Conservation (phyloP, 2,329 filamentous ascomycete species). For the Pseudopyrenochaeta lycopersici region DNA sequence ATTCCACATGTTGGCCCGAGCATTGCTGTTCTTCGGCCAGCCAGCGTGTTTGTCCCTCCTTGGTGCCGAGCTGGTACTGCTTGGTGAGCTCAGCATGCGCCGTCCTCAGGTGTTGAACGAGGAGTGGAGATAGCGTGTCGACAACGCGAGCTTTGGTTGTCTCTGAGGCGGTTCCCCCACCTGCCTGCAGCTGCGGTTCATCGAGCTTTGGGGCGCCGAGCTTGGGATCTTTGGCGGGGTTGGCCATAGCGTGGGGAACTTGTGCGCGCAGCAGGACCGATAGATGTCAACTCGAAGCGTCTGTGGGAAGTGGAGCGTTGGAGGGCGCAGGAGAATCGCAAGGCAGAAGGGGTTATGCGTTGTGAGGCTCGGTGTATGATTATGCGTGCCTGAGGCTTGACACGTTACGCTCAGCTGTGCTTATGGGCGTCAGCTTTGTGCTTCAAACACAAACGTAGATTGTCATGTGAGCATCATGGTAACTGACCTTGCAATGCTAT, state of each 20-base stretch:
- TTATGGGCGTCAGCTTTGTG: constrained; percentile 16
- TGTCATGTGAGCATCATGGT: background rate
- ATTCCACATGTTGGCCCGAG: constrained; percentile 27
- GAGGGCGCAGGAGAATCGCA: background rate
- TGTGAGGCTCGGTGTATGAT: background rate
- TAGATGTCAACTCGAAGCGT: background rate
- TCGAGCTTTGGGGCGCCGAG: constrained; percentile 42
- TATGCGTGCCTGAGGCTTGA: background rate
- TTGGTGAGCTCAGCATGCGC: constrained; percentile 41
- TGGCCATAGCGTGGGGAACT: constrained; percentile 14
- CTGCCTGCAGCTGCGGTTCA: constrained; percentile 48
- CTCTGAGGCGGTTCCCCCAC: constrained; percentile 45
- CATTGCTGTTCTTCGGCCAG: constrained; percentile 42
- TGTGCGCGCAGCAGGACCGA: background rate
- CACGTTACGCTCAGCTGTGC: constrained; percentile 24
- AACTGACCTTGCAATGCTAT: background rate
- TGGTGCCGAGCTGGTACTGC: constrained; percentile 39
- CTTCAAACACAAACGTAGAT: background rate
- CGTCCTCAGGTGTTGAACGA: constrained; percentile 39
- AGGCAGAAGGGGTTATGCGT: background rate
- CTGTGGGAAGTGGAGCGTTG: background rate
- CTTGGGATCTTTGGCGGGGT: constrained; percentile 36
- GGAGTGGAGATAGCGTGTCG: constrained; percentile 37
- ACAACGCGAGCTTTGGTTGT: constrained; percentile 38
- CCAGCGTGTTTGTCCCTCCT: constrained; percentile 43